Evolutionary conservation across 2,329 filamentous ascomycete genomes (phyloP), one percentile per base, ranked within the genome.

Genomic region (Penicillium crustosum): DNA sequence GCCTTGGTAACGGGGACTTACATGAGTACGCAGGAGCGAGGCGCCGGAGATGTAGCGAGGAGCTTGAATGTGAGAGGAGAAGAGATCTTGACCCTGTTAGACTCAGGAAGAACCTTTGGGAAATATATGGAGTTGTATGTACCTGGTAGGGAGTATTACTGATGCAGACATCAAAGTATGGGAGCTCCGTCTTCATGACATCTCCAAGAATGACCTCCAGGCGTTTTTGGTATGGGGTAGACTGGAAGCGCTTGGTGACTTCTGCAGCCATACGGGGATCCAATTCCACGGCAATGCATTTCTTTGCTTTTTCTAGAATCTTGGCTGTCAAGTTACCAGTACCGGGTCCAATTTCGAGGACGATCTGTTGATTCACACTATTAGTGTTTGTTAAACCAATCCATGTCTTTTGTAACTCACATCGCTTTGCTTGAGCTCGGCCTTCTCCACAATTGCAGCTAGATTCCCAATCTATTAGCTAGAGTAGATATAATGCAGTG

Each of bases 181-280:
- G 87, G 21, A 93, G 79, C 59, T 90, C 86, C 10, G 90, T 89
- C 80, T 97, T 97, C 75, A 97, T 95, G 47, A 93, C 91, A 76
- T 97, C 94, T 42, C 94, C 94, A 8, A 99, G 80, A 50, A 97
- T 80, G 38, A 97, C 87, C 67, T 97, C 92, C 38, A 99, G 80
- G 64, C 91, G 87, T 73, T 91, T 92, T 72, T 90, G 88, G 66
- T 89, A 84, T 0, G 93, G 91, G 43, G 88, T 95, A 21, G 91
- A 93, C 76, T 97, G 93, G 9, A 97, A 93, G 69, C 93, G 89
- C 78, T 95, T 93, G 45, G 91, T 94, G 62, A 97, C 84, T 78
- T 97, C 94, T 58, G 93, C 93, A 13, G 91, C 92, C 94, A 97
- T 97, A 70, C 94, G 84, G 21, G 94, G 93, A 77, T 99, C 94